These are phyloP conservation scores for Sporothrix schenckii DNA, from an alignment of 2,329 filamentous ascomycete genomes.

Conservation along the genomic window DNA sequence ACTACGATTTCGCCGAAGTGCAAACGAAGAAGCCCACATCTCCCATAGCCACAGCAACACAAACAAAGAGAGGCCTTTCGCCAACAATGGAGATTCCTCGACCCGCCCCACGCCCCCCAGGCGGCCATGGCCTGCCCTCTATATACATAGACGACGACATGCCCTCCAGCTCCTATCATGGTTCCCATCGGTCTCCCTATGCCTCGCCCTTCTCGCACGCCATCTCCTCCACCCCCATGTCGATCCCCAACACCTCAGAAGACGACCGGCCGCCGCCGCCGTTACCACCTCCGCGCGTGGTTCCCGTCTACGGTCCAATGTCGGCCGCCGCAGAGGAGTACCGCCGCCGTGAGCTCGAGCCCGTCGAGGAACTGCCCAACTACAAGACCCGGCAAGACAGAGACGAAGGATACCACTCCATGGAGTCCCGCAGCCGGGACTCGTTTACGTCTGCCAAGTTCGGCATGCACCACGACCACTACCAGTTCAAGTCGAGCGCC, in stretches of 20 bases:
- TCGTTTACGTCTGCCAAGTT: conserved; percentile 45
- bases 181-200: conserved; percentile 28
- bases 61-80: not conserved
- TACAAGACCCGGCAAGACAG: conserved; percentile 36
- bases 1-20: conserved; percentile 6
- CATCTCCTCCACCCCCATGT: conserved; percentile 42
- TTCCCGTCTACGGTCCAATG: conserved; percentile 40
- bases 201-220: conserved; percentile 41
- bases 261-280: conserved; percentile 46
- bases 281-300: conserved; percentile 44
- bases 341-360: conserved; percentile 33
- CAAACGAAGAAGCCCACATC: conserved; percentile 13
- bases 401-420: conserved; percentile 38
- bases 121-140: conserved; percentile 34
- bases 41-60: not conserved
- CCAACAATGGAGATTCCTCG: conserved; percentile 36
- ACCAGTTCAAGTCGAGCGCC: conserved; percentile 52
- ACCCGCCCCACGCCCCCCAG: conserved; percentile 30
- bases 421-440: conserved; percentile 33
- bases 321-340: conserved; percentile 33
- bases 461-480: conserved; percentile 55
- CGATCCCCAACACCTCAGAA: conserved; percentile 43
- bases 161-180: conserved; percentile 30
- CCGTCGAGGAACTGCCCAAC: conserved; percentile 34
- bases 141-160: conserved; percentile 38